These are phyloP conservation scores for Teunomyces atbi DNA, from an alignment of 805 yeast species.

Conservation along the genomic window DNA sequence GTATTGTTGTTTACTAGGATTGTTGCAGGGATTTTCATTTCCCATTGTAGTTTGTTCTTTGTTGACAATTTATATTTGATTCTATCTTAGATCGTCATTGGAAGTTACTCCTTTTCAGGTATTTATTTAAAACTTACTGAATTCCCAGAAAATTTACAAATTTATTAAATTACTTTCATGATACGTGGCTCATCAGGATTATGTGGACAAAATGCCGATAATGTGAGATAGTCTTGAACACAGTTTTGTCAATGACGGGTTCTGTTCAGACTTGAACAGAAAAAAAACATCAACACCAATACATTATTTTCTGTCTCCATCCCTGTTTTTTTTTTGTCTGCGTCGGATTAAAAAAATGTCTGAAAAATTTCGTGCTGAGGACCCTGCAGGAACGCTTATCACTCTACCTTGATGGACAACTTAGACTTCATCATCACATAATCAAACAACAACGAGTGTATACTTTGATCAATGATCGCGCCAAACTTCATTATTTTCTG, in stretches of 20 bases:
- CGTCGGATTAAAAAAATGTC: not conserved
- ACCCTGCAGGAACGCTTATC: not conserved
- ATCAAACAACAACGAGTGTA: slow-evolving; percentile 18
- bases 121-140: not conserved
- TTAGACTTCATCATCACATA: slow-evolving; percentile 20
- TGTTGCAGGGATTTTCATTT: no score
- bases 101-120: not conserved
- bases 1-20: no score
- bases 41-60: no score
- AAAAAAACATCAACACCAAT: not conserved
- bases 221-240: no score
- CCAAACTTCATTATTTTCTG: not conserved
- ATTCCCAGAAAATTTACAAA: not conserved
- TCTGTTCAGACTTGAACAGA: no score
- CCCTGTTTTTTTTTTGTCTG: not conserved
- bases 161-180: not conserved
- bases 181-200: not conserved
- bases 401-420: slow-evolving; percentile 20
- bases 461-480: slow-evolving; percentile 5
- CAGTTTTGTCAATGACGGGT: no score
- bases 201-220: not conserved
- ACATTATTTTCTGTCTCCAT: not conserved
- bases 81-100: not conserved
- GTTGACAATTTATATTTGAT: no score
- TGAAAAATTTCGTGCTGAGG: not conserved